Evolutionary conservation across 2,329 filamentous ascomycete genomes (phyloP), one percentile per base, ranked within the genome.

Genomic region (Didymella exigua): DNA sequence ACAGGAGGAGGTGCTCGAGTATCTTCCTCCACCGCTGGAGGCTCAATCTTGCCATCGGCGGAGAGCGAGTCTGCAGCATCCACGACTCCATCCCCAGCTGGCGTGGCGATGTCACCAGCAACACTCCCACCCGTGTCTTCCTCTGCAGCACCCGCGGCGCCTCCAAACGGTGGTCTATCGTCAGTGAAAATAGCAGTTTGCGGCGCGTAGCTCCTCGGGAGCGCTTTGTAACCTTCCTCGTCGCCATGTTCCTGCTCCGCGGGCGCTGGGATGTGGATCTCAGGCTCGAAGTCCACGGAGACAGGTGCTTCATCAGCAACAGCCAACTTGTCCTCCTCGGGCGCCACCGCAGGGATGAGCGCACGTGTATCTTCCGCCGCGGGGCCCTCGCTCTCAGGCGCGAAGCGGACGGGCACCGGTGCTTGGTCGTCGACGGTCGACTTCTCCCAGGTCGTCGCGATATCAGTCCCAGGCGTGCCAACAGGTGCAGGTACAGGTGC

Each of bases 151-250:
- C 16, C 11, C 41, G 9, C 5, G 10, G 40, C 46, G n/a, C 45
- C 45, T 2, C 40, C 30, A 18, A 49, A 55, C 5, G 59, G 56
- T 27, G 46, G 49, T 4, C 53, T 53, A 33, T 57, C 40, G 13
- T 59, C 59, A 4, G 49, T 49, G 26, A 59, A 57, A 41, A 59
- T 43, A 7, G 49, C 44, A 9, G 54, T 61, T 13, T 51, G 55
- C 4, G 60, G 60, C 11, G 45, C 38, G 21, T 58, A 56, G 23
- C 23, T 48, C 19, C 45, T 45, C 1, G 41, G 40, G 10, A 49
- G 46, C 14, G 21, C 7, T 16, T 38, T 45, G 19, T 49, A 49
- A 3, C 11, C 34, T 29, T 21, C 36, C 5, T 42, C 43, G 4
- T 47, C 48, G 10, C n/a, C n/a, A n/a, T n/a, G n/a, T 2, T 21